Percentiles rank a stretch among this genome's conserved stretches.
Evolutionary conservation across 2,329 filamentous ascomycete genomes (phyloP).

Genomic region (Aureobasidium pullulans): DNA sequence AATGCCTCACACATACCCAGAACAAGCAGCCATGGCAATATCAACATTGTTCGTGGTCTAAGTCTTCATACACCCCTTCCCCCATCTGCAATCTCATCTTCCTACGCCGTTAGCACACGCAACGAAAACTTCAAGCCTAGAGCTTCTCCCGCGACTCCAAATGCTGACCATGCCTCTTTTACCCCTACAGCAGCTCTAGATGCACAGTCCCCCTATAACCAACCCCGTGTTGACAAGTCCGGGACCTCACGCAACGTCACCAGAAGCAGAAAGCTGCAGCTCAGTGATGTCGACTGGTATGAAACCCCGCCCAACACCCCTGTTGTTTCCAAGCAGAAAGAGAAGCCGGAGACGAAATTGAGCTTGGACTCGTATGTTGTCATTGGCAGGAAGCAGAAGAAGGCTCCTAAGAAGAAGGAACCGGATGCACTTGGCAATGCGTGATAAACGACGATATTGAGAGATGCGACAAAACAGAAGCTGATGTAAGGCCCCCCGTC

Average conservation of each 20-base stretch:
- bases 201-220: constrained; percentile 33
- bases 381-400: constrained; percentile 16
- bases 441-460: constrained; percentile 13
- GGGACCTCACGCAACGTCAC: constrained; percentile 64
- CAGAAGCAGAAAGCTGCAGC: constrained; percentile 80
- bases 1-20: not conserved
- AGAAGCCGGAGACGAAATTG: constrained; percentile 16
- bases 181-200: constrained; percentile 7
- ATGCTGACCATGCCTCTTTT: constrained; percentile 7
- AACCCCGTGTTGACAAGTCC: constrained; percentile 47
- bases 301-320: constrained; percentile 3
- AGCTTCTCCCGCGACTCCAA: not conserved
- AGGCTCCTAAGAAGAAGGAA: not conserved
- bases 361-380: constrained; percentile 26
- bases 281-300: constrained; percentile 98
- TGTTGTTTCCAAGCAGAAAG: constrained; percentile 16
- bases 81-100: constrained; percentile 1
- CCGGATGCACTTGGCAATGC: not conserved
- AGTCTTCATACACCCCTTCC: constrained; percentile 8
- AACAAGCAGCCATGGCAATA: constrained; percentile 11
- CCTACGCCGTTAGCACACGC: not conserved
- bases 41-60: constrained; percentile 5
- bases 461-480: constrained; percentile 7
- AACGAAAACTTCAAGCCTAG: constrained; percentile 5
- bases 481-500: constrained; percentile 11